A percentile compares a stretch with the other conserved stretches of the same genome.
Evolutionary conservation across 1,284 basidiomycete species (phyloP).

Genomic region (Rhodotorula sp.): DNA sequence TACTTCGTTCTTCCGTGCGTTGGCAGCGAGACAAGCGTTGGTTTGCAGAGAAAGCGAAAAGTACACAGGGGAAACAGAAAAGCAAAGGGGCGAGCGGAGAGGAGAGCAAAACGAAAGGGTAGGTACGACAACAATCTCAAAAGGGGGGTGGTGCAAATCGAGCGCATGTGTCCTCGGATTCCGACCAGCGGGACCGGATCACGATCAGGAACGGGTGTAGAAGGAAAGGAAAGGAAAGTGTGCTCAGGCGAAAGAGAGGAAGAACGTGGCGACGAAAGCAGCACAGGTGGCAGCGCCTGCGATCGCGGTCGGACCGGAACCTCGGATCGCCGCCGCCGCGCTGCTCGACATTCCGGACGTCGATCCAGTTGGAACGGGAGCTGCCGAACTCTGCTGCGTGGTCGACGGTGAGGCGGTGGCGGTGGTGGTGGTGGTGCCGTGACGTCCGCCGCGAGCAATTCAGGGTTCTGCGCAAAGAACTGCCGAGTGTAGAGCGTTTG

Average conservation of each 20-base stretch:
- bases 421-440: background rate
- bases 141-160: no score
- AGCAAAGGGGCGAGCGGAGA: background rate
- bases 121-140: background rate
- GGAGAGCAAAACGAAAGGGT: background rate
- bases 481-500: slow-evolving; percentile 21
- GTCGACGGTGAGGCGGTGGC: background rate
- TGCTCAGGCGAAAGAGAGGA: background rate
- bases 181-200: no score
- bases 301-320: no score
- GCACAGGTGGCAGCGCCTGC: no score
- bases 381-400: background rate
- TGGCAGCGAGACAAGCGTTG: background rate
- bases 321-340: background rate
- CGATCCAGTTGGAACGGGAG: background rate
- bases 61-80: background rate
- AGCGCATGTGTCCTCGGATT: no score
- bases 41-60: background rate
- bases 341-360: background rate
- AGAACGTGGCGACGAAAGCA: background rate
- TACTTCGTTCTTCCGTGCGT: no score
- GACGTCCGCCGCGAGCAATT: background rate
- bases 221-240: no score
- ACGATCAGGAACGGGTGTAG: no score
- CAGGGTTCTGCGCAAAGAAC: slow-evolving; percentile 18